Conservation (phyloP, 371 early-diverging fungal species). For the Apophysomyces trapeziformis region DNA sequence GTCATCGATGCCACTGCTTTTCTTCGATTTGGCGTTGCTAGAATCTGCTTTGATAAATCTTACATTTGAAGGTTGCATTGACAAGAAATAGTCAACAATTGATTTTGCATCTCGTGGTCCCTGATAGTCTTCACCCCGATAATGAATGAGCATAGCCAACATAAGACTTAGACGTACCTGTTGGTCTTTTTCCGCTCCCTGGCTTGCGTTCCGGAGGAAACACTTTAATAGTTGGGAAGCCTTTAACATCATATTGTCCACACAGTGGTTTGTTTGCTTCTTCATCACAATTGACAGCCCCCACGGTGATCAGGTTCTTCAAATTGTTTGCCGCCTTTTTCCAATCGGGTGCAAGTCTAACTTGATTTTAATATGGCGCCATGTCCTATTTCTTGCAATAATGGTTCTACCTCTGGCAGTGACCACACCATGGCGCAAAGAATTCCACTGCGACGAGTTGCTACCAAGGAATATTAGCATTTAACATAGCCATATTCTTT, state of each 20-base stretch:
- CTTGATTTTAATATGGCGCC: neutral
- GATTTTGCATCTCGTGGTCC: constrained; percentile 81
- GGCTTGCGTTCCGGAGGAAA: constrained; percentile 63
- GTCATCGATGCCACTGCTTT: constrained; percentile 57
- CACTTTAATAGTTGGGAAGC: constrained; percentile 95
- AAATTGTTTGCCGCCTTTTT: constrained; percentile 84
- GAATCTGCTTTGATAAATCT: constrained; percentile 54
- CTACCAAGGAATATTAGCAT: constrained; percentile 31
- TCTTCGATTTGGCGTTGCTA: constrained; percentile 55
- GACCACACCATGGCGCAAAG: constrained; percentile 95
- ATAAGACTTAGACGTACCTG: constrained; percentile 30
- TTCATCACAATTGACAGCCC: constrained; percentile 90
- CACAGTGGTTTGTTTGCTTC: constrained; percentile 77
- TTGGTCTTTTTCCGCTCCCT: constrained; percentile 61
- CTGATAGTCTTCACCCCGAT: constrained; percentile 69
- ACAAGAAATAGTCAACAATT: constrained; percentile 71
- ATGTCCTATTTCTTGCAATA: too few relatives aligned
- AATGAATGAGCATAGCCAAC: neutral
- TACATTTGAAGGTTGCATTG: constrained; percentile 64
- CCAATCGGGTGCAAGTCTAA: constrained; percentile 81
- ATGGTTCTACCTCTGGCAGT: constrained; percentile 75
- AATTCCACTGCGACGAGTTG: constrained; percentile 86
- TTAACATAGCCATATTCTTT: neutral
- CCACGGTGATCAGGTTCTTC: constrained; percentile 81
- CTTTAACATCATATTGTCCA: constrained; percentile 77